Base-by-base conservation (phyloP, 768 basidiomycete genomes). In the Pleurotus salmoneostramineus region DNA sequence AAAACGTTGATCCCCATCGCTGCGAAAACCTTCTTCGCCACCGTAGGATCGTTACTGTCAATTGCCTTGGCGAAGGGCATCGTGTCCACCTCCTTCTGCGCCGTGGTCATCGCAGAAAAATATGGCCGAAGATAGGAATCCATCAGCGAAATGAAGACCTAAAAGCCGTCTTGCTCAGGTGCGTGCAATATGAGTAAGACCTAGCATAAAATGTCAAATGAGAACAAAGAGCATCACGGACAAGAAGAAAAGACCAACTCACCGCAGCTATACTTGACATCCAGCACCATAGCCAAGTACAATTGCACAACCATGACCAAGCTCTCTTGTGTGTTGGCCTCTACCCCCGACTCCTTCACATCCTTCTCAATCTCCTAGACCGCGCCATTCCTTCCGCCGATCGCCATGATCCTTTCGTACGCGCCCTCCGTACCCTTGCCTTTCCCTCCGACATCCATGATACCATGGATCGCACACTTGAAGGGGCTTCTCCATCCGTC, bases 61-160 rank as follows among this genome's bases (percentile, higher is more conserved):
- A 93, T 70, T 1, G 84, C 86, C 36, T 82, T 84, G 56, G 77
- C 78, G 62, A 93, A 91, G 45, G 93, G 68, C 2, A 82, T 76
- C 0, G 89, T 81, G 59, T 93, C 92, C 6, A 93, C 85, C 62
- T 92, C 91, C 56, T 91, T 72, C 67, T 91, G 89, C 2, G 77
- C 74, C 1, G 77, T 72, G 51, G 71, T 78, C 12, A 45, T 17
- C 3, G 77, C 65, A 37, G 87, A 82, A 66, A 91, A 94, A 68
- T 92, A 92, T 0, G 85, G 76, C 1, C 91, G 86, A n/a, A 93
- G 74, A 62, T 92, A 85, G 0, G 82, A 80, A 62, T 93, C 90
- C 91, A 94, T 94, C 62, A 93, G 72, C 2, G 90, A 91, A 0
- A 90, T 79, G 66, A 93, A 93, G 15, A 89, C 93, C 91, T 92